Evolutionary conservation across 129 eudicot species (phyloP).

Genomic region (Centella asiatica): DNA sequence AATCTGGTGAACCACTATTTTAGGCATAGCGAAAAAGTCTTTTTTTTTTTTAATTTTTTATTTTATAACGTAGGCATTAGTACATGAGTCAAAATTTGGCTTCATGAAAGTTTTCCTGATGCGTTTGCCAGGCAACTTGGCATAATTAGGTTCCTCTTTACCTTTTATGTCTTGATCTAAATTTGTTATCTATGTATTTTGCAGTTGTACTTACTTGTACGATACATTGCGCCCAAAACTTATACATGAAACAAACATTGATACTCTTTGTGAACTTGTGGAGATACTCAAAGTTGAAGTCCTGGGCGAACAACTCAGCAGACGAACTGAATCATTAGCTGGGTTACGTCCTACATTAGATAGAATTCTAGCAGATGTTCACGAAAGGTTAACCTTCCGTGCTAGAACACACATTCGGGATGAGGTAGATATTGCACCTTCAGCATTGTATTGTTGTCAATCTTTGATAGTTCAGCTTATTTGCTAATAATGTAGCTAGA

Average conservation of each 20-base stretch:
- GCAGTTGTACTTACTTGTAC: slow-evolving; percentile 85
- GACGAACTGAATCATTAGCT: slow-evolving; percentile 79
- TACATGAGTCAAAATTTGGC: no score
- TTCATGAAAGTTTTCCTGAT: no score
- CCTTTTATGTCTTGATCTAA: not conserved
- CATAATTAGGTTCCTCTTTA: not conserved
- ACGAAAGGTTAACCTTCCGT: slow-evolving; percentile 93
- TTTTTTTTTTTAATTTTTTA: no score
- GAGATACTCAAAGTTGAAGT: slow-evolving; percentile 94
- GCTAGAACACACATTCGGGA: slow-evolving; percentile 95
- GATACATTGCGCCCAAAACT: slow-evolving; percentile 87
- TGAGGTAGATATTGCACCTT: slow-evolving; percentile 44
- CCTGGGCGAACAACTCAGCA: slow-evolving; percentile 75
- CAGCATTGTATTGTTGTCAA: not conserved
- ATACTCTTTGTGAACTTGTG: slow-evolving; percentile 95
- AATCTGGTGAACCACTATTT: no score
- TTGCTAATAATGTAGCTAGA: not conserved
- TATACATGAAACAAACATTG: slow-evolving; percentile 87
- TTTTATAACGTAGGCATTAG: no score
- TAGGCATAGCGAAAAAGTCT: no score
- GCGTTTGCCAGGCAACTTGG: not conserved
- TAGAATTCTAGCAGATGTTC: slow-evolving; percentile 93
- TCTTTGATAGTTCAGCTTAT: not conserved
- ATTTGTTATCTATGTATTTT: slow-evolving; percentile 2
- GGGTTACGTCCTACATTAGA: slow-evolving; percentile 91